These are phyloP conservation scores for Biscogniauxia marginata DNA, from an alignment of 2,329 filamentous ascomycete species.

Conservation along the genomic window DNA sequence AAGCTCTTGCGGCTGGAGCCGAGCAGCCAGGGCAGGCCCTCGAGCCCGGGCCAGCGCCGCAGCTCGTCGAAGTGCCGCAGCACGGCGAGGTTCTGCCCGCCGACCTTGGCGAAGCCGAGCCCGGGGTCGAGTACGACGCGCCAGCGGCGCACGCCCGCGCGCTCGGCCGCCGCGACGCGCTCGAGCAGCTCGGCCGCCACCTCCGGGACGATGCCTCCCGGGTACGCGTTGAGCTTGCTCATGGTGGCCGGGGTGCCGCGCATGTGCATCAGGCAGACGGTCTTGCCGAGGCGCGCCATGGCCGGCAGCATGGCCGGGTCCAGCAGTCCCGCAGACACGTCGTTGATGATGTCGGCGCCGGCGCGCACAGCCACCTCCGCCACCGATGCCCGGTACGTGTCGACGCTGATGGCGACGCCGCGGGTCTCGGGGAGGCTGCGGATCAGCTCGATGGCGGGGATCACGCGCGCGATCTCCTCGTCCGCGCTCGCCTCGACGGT, in stretches of 20 bases:
- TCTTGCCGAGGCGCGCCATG: conserved; percentile 73
- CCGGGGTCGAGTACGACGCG: conserved; percentile 93
- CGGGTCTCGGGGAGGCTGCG: conserved; percentile 62
- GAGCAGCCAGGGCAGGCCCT: conserved; percentile 80
- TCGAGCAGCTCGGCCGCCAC: conserved; percentile 66
- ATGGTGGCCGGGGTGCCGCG: conserved; percentile 84
- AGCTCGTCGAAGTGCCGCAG: conserved; percentile 66
- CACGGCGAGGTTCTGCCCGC: conserved; percentile 77
- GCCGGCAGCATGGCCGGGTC: conserved; percentile 81
- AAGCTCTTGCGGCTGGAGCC: conserved; percentile 89
- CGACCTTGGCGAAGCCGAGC: conserved; percentile 87
- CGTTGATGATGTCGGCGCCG: conserved; percentile 92
- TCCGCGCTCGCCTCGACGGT: conserved; percentile 65
- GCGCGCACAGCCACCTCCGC: conserved; percentile 72
- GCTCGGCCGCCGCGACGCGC: conserved; percentile 72
- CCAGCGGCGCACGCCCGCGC: conserved; percentile 84
- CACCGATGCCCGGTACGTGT: conserved; percentile 87
- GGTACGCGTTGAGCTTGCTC: conserved; percentile 67
- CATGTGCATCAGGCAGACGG: conserved; percentile 90
- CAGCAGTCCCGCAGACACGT: conserved; percentile 79
- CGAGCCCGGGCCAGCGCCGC: conserved; percentile 61
- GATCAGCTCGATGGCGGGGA: conserved; percentile 76
- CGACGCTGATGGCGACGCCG: conserved; percentile 75
- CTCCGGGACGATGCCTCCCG: conserved; percentile 62
- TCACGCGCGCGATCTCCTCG: conserved; percentile 74